Base-by-base conservation (phyloP, 305 asterid species). In the Lippia alba region DNA sequence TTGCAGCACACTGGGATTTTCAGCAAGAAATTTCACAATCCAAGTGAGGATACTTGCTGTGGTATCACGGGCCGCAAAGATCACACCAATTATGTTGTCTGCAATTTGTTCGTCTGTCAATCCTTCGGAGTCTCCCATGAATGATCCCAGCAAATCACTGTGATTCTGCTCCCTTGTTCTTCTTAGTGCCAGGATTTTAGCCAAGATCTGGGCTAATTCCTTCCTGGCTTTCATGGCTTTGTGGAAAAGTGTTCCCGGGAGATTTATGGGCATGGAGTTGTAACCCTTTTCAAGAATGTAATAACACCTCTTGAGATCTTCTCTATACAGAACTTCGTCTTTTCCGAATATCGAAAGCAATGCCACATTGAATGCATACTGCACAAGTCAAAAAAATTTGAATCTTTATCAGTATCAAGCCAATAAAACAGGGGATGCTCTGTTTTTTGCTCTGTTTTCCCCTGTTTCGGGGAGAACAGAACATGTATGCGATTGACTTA, bases 291-390 rank as follows among this genome's bases (percentile, higher is more conserved):
- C 99, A 14, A 94, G 94, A 67, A 67, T 79, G 91, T 89, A 88
- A 50, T 94, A 94, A 44, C 91, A 89, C 69, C 78, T 89, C 93
- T 86, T 94, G 39, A 94, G 89, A 74, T 91, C 96, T 66, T 94
- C 99, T 49, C 93, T 86, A 77, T 88, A 89, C 20, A 76, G 71
- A 8, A 80, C 80, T 64, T 86, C 97, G 58, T 89, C 96, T 70
- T 88, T 89, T 53, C 99, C 99, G 4, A 94, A 77, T 60, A 94
- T 94, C 0, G 97, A 91, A 49, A 91, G 92, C 56, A 94, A 78
- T 75, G 99, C 99, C 73, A 91, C 96, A 74, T 91, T 89, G 91
- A 89, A 94, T 11, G 99, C 90, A 73, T 91, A 94, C 99, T 94
- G 96, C 91, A 82, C 36, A 5, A 73, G 5, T 16, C 40, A 56